phyloP scores from a whole-genome alignment of 2,329 filamentous ascomycete genomes.

The Camptophora hylomeconis region DNA sequence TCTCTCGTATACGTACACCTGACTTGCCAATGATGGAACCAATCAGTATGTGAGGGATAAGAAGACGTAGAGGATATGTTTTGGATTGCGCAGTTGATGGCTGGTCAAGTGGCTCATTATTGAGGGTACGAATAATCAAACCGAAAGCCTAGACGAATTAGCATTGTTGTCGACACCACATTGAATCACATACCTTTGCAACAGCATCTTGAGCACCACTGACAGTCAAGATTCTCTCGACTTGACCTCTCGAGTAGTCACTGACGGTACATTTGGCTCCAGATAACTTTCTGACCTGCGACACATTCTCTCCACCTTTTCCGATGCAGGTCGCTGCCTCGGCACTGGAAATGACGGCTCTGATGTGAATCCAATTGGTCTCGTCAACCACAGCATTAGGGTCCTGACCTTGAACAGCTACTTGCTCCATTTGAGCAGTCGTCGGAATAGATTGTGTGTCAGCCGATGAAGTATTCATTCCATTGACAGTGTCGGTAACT shows the following conservation, averaged over 20 bases:
- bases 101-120: constrained; percentile 84
- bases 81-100: constrained; percentile 88
- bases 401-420: constrained; percentile 28
- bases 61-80: constrained; percentile 87
- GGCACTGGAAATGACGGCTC: constrained; percentile 91
- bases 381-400: constrained; percentile 59
- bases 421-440: constrained; percentile 40
- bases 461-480: constrained; percentile 18
- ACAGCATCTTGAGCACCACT: constrained; percentile 93
- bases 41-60: constrained; percentile 94
- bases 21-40: constrained; percentile 98
- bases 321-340: constrained; percentile 97
- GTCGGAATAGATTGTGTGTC: constrained; percentile 48
- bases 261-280: constrained; percentile 98
- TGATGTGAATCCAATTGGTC: constrained; percentile 91
- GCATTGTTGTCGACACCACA: too few relatives aligned
- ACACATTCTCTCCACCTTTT: constrained; percentile 97
- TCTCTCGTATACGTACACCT: constrained; percentile 90
- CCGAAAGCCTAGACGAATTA: constrained; percentile 76
- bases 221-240: constrained; percentile 94
- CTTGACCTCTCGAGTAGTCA: constrained; percentile 92
- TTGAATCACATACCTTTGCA: constrained; percentile 71
- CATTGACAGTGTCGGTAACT: constrained; percentile 5
- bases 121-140: constrained; percentile 92
- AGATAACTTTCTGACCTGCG: constrained; percentile 86